Evolutionary conservation across 2,329 filamentous ascomycete genomes (phyloP).

Genomic region (Pseudogymnoascus sp.): DNA sequence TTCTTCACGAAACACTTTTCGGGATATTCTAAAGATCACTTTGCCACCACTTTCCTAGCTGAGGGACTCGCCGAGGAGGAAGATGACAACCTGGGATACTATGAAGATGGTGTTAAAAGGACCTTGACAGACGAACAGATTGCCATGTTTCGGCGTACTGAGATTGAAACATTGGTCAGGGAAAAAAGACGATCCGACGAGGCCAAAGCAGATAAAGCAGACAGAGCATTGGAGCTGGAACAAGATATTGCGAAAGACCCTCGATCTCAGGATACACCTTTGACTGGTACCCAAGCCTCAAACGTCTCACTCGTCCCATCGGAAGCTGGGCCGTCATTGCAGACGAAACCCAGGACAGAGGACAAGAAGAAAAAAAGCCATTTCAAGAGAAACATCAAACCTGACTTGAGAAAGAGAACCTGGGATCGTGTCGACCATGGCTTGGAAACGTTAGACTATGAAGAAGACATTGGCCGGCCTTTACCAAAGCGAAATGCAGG

Average conservation of each 20-base stretch:
- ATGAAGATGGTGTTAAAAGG: constrained; percentile 76
- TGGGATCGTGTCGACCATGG: constrained; percentile 60
- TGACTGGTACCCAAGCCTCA: not conserved
- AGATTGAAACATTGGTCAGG: constrained; percentile 65
- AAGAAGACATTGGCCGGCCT: constrained; percentile 33
- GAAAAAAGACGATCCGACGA: constrained; percentile 32
- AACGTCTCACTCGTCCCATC: not conserved
- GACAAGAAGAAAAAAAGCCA: constrained; percentile 27
- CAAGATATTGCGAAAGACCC: not conserved
- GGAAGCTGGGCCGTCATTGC: not conserved
- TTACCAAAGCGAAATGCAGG: constrained; percentile 22
- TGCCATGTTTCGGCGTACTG: constrained; percentile 80
- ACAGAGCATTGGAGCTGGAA: not conserved
- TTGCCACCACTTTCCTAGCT: constrained; percentile 39
- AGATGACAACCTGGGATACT: constrained; percentile 71
- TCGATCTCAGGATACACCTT: not conserved
- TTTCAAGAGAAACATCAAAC: constrained; percentile 40
- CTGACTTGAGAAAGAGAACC: constrained; percentile 57
- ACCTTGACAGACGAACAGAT: constrained; percentile 90
- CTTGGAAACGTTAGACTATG: constrained; percentile 53
- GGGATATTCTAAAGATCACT: constrained; percentile 37
- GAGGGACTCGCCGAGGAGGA: constrained; percentile 39
- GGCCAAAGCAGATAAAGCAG: constrained; percentile 11
- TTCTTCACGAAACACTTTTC: constrained; percentile 58
- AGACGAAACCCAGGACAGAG: not conserved